Base-by-base conservation (phyloP, 441 rosid genomes). In the Theobroma grandiflorum region DNA sequence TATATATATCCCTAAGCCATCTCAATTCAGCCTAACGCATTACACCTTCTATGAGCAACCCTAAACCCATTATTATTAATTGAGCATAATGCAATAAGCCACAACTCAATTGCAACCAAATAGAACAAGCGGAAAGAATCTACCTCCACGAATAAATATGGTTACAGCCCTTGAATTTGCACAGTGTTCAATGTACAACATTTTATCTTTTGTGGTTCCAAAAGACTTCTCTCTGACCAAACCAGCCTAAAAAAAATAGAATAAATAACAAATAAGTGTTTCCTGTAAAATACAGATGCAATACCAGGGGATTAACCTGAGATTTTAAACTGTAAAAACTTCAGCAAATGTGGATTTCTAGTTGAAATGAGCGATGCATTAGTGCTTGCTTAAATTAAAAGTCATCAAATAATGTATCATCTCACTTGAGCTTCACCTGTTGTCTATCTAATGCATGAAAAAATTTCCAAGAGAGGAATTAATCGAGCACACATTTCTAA, bases 161-260 rank as follows among this genome's bases (percentile, higher is more conserved):
- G 99, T 95, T 52, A 97, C 99, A 76, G 99, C 99, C 90, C 90
- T 95, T 47, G 99, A 97, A 90, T 97, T 94, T 15, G 96, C 97
- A 88, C 99, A 95, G 79, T 91, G 99, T 87, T 97, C 99, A 82
- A 94, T 90, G 82, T 97, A 93, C 82, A 97, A 82, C 99, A 95
- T 97, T 65, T 92, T 81, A 78, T 97, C 99, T 86, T 97, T 93
- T n/a, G 99, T 97, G 62, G 99, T 97, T 11, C 99, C 99, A 86
- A 97, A 94, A 55, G 98, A 83, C 88, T 91, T 94, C 72, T 95
- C 99, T 61, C 98, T 91, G 80, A 97, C 99, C 84, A 97, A 59
- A 42, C 99, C 99, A 87, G 99, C 99, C 99, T 97, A 73, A 49
- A 84, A 84, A 68, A 31, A 78, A 76, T 42, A 74, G 52, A 59